Evolutionary conservation across 306 rosid species (phyloP).

Genomic region (Cucumis cinereus): DNA sequence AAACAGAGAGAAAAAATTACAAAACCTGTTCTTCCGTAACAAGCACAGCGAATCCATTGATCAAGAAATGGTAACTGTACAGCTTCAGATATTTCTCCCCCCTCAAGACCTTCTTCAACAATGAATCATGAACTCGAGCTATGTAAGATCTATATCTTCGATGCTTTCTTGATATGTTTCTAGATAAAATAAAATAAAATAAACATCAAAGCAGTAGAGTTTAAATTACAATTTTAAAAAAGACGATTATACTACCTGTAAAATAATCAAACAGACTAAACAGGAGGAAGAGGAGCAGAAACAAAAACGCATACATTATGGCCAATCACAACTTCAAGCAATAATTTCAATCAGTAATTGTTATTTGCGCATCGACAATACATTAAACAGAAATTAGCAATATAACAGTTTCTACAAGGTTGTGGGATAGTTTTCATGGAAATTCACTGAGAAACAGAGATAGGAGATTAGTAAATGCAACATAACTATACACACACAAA

Average conservation of each 20-base stretch:
- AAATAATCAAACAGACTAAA: neutral
- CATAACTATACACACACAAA: neutral
- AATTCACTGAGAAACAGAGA: neutral
- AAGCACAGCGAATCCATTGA: constrained; percentile 84
- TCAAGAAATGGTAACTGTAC: constrained; percentile 90
- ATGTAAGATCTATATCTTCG: constrained; percentile 40
- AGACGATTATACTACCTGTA: neutral
- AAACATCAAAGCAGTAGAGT: constrained; percentile 9
- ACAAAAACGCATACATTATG: neutral
- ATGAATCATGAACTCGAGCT: constrained; percentile 73
- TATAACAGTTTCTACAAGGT: neutral
- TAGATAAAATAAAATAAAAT: neutral
- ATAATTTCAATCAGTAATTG: neutral
- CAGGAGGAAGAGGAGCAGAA: neutral
- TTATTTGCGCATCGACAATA: neutral
- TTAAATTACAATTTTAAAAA: constrained; percentile 12
- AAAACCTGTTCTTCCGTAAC: constrained; percentile 67
- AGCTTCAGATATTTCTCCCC: constrained; percentile 92
- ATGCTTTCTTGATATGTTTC: constrained; percentile 45
- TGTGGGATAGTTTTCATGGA: neutral
- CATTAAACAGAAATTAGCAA: neutral
- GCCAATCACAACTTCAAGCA: neutral
- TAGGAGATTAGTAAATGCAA: neutral
- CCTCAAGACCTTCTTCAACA: constrained; percentile 60
- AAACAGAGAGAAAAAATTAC: neutral